Conservation (phyloP, 305 asterid genomes). For the Solanum hybrid region DNA sequence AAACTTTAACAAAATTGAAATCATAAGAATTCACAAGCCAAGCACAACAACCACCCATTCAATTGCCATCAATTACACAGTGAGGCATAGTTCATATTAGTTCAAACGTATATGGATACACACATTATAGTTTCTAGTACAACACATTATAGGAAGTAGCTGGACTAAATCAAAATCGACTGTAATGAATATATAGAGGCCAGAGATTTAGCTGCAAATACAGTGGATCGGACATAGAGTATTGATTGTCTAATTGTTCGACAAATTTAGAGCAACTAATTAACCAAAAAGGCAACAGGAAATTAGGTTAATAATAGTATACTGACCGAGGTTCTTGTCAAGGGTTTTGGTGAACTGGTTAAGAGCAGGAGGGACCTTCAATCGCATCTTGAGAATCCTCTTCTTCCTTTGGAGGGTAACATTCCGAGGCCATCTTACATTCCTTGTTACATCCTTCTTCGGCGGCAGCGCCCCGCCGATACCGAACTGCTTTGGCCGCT, state of each 20-base stretch:
- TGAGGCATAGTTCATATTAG: neutral
- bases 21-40: neutral
- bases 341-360: conserved; percentile 86
- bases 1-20: neutral
- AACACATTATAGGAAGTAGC: neutral
- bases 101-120: neutral
- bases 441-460: conserved; percentile 72
- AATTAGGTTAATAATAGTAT: neutral
- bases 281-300: neutral
- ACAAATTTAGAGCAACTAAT: neutral
- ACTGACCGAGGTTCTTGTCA: conserved; percentile 56
- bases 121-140: neutral
- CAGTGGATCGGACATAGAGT: neutral
- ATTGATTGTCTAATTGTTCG: neutral
- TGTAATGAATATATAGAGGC: neutral
- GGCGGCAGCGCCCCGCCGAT: conserved; percentile 37
- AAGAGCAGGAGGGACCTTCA: conserved; percentile 88
- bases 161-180: neutral
- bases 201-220: neutral
- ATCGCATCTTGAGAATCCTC: conserved; percentile 75
- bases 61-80: neutral
- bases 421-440: conserved; percentile 76
- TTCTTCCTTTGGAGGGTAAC: conserved; percentile 75
- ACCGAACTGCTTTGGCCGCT: neutral
- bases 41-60: neutral